phyloP scores from a whole-genome alignment of 441 rosid species.

The Populus hybrid region DNA sequence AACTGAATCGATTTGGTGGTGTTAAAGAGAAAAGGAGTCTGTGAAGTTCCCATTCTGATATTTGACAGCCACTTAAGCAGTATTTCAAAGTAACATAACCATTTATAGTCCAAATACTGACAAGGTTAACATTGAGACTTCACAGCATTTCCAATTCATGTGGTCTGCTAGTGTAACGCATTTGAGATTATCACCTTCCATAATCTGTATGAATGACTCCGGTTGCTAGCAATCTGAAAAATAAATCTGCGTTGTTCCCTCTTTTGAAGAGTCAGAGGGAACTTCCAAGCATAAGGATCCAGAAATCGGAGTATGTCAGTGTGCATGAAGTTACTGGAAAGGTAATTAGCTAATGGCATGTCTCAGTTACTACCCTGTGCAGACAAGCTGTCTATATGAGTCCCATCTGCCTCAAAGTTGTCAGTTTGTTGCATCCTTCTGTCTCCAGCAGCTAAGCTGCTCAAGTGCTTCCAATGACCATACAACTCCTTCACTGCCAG shows the following conservation, averaged over 20 bases:
- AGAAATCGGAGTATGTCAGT: background rate
- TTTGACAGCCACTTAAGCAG: background rate
- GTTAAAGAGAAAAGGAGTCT: background rate
- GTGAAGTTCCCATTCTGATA: slow-evolving; percentile 5
- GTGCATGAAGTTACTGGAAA: background rate
- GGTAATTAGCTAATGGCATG: background rate
- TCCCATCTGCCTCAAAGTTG: background rate
- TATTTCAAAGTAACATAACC: background rate
- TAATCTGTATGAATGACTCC: background rate
- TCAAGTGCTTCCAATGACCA: background rate
- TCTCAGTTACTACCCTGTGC: background rate
- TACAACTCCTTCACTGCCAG: background rate
- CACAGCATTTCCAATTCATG: background rate
- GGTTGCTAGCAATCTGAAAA: background rate
- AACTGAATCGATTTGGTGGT: background rate
- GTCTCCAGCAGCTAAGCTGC: background rate
- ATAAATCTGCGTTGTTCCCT: background rate
- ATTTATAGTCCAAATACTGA: background rate
- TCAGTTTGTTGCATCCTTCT: background rate
- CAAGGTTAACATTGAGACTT: background rate
- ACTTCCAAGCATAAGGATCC: background rate
- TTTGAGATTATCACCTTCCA: background rate
- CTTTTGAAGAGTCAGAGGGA: background rate
- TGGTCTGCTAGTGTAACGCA: background rate
- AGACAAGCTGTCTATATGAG: background rate